Conservation (phyloP, 2,329 filamentous ascomycete species). For the Cladophialophora immunda region DNA sequence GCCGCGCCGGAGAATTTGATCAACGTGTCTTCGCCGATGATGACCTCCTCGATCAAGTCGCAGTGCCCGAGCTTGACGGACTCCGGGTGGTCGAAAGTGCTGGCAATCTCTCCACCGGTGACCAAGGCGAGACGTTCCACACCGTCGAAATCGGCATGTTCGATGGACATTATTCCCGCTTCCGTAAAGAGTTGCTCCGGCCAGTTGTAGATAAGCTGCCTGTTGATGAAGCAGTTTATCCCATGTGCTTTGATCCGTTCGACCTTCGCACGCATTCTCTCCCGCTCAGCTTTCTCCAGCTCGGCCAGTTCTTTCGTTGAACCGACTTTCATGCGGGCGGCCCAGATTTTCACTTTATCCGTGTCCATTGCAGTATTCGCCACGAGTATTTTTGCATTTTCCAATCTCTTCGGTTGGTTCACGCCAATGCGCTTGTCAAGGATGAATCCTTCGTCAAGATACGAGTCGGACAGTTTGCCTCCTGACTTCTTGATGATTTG, state of each 20-base stretch:
- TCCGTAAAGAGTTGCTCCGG: conserved; percentile 98
- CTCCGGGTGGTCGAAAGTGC: conserved; percentile 97
- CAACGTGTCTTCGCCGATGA: conserved; percentile 96
- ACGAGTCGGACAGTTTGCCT: conserved; percentile 96
- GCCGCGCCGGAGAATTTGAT: conserved; percentile 98
- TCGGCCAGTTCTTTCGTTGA: conserved; percentile 98
- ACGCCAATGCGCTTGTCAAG: conserved; percentile 99
- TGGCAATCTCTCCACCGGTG: conserved; percentile 95
- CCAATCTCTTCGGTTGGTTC: conserved; percentile 95
- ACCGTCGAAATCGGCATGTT: conserved; percentile 98
- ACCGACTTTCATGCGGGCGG: conserved; percentile 93
- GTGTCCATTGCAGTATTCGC: conserved; percentile 99
- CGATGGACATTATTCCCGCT: conserved; percentile 96
- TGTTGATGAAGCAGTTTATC: conserved; percentile 99
- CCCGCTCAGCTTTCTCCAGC: conserved; percentile 94
- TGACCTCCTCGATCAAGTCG: conserved; percentile 95
- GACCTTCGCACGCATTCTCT: conserved; percentile 99
- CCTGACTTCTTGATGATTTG: conserved; percentile 99
- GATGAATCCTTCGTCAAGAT: conserved; percentile 97
- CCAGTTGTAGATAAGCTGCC: conserved; percentile 99
- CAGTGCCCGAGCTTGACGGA: conserved; percentile 96
- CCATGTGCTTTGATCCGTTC: conserved; percentile 98
- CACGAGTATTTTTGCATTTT: conserved; percentile 97
- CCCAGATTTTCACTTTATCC: conserved; percentile 99
- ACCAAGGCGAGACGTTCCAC: conserved; percentile 95